These are phyloP conservation scores for Vigna hirtella DNA, from an alignment of 306 rosid species.

Conservation along the genomic window DNA sequence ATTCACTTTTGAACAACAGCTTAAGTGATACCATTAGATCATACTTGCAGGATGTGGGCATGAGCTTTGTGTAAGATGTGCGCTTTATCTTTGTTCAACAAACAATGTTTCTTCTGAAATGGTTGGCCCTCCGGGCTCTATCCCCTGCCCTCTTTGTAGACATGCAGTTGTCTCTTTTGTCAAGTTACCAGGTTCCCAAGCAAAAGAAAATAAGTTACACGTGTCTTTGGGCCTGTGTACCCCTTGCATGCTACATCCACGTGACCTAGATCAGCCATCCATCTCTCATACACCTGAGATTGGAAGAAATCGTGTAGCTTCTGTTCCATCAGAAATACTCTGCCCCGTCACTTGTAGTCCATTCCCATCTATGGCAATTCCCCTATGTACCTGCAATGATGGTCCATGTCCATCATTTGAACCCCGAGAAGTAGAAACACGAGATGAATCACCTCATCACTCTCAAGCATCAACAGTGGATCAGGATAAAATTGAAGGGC, in stretches of 20 bases:
- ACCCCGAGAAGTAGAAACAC: constrained; percentile 65
- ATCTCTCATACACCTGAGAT: constrained; percentile 68
- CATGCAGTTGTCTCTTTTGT: constrained; percentile 81
- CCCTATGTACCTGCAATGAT: constrained; percentile 88
- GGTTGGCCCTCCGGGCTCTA: constrained; percentile 76
- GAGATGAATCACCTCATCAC: constrained; percentile 60
- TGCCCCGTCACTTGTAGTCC: constrained; percentile 95
- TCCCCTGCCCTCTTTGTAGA: constrained; percentile 97
- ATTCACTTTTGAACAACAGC: neutral
- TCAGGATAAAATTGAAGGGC: constrained; percentile 79
- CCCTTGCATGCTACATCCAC: constrained; percentile 85
- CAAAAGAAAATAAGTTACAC: constrained; percentile 68
- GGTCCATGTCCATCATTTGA: constrained; percentile 86
- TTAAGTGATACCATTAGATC: constrained; percentile 33
- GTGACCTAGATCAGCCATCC: constrained; percentile 58
- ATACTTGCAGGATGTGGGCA: constrained; percentile 83
- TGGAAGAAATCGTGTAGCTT: constrained; percentile 72
- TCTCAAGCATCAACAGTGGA: constrained; percentile 64
- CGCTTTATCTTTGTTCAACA: constrained; percentile 93
- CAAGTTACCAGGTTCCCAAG: constrained; percentile 75
- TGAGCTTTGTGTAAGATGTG: constrained; percentile 89
- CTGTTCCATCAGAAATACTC: constrained; percentile 83
- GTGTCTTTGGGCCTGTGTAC: constrained; percentile 82
- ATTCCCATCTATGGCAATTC: constrained; percentile 90
- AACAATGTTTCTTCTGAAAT: constrained; percentile 68